These are phyloP conservation scores for Cystobasidium tubakii DNA, from an alignment of 768 basidiomycete species.

Conservation along the genomic window DNA sequence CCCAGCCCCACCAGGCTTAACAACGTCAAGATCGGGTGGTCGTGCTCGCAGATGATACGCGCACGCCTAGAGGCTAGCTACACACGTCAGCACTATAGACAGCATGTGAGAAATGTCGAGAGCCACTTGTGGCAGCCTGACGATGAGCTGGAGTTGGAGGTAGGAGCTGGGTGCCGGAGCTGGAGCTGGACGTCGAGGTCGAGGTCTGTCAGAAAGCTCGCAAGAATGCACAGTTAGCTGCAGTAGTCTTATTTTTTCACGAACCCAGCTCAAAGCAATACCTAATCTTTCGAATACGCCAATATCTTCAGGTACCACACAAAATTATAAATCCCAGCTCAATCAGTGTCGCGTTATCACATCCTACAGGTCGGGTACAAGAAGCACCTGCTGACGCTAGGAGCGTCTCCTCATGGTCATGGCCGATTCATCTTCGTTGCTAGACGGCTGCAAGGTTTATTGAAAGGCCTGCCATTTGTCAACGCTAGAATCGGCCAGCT, in stretches of 20 bases:
- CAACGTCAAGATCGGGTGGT: no score
- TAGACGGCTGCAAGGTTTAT: background rate
- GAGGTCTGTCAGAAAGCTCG: no score
- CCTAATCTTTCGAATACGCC: conserved; percentile 9
- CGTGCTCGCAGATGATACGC: no score
- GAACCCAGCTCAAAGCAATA: background rate
- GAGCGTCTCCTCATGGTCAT: background rate
- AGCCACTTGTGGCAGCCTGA: no score
- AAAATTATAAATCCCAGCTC: conserved; percentile 24
- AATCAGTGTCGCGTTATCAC: conserved; percentile 3
- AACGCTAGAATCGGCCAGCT: conserved; percentile 20
- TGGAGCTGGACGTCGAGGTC: no score
- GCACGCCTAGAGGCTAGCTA: no score
- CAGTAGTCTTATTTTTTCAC: background rate
- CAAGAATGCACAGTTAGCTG: background rate
- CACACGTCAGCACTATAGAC: no score
- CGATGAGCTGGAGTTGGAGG: no score
- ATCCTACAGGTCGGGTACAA: conserved; percentile 16
- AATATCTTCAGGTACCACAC: background rate
- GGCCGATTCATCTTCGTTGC: background rate
- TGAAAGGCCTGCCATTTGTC: background rate
- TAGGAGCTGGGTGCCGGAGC: no score
- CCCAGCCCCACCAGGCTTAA: no score
- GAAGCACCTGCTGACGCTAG: conserved; percentile 1
- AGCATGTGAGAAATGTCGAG: no score